Evolutionary conservation across 73 alveolate genomes (phyloP), one percentile per base, ranked within the genome.

Genomic region (Halteria grandinella): DNA sequence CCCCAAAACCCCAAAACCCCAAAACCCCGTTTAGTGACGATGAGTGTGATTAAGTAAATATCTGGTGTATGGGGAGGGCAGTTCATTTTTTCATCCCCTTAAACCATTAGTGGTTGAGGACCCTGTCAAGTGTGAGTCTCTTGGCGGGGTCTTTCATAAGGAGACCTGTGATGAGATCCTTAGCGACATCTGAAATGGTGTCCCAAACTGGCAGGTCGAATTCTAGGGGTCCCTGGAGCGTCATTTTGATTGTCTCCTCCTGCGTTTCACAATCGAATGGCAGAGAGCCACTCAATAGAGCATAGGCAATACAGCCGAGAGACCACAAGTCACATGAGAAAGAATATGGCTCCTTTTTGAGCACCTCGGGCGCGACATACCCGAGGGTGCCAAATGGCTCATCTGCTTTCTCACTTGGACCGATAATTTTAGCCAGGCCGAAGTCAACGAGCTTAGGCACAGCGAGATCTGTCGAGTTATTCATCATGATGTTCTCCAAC

Each of bases 331-430:
- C 97, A 7, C 79, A 76, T 0, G 82, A 59, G 53, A 62, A 63
- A 39, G 85, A 89, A 89, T 87, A 89, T 12, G 94, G 93, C 57
- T 86, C 55, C 10, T 89, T 74, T 44, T 71, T 69, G n/a, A 89
- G 39, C 1, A 89, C 79, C 71, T 89, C 97, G 14, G 97, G 94
- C 47, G 97, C 94, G 45, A 77, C 89, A 59, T 66, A 77, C 12
- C 92, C 76, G 18, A 79, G 47, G 2, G 90, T 79, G 8, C 90
- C 90, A 39, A 55, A 82, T 0, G 91, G 86, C 37, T 82, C 91
- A 12, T 69, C 40, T 17, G 75, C 64, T 25, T 33, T 39, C 55
- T 79, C 90, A 1, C 58, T 59, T 0, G 90, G 90, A 3, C 90
- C 90, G 21, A 79, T 69, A 1, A 79, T 49, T 44, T 49, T 60